These are phyloP conservation scores for Tolypocladium guangdongense DNA, from an alignment of 2,329 filamentous ascomycete genomes.

Conservation along the genomic window DNA sequence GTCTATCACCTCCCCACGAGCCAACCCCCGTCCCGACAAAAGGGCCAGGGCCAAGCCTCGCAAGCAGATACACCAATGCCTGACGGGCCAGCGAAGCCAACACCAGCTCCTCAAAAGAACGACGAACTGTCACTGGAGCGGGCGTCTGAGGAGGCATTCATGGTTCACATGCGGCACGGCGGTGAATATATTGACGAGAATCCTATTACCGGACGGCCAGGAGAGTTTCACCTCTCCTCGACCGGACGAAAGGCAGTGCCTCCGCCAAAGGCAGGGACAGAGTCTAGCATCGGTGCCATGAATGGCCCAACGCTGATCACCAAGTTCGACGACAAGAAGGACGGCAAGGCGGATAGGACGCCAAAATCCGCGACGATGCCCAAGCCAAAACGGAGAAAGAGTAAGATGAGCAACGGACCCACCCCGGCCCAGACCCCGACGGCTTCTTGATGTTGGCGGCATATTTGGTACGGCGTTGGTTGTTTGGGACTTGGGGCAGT, in stretches of 20 bases:
- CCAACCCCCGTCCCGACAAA: slow-evolving; percentile 14
- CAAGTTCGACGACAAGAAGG: slow-evolving; percentile 34
- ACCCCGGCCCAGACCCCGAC: slow-evolving; percentile 19
- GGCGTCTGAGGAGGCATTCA: slow-evolving; percentile 46
- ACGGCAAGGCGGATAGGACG: slow-evolving; percentile 33
- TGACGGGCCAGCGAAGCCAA: slow-evolving; percentile 19
- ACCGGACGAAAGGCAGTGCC: slow-evolving; percentile 40
- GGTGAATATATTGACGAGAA: slow-evolving; percentile 59
- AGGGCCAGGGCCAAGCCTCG: slow-evolving; percentile 22
- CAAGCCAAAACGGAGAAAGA: slow-evolving; percentile 38
- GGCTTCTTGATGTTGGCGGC: slow-evolving; percentile 8
- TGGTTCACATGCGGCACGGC: slow-evolving; percentile 46
- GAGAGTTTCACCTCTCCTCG: slow-evolving; percentile 53
- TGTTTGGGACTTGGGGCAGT: not conserved
- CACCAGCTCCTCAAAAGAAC: slow-evolving; percentile 21
- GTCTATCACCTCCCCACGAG: slow-evolving; percentile 32
- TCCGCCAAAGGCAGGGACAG: slow-evolving; percentile 18
- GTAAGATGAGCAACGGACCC: slow-evolving; percentile 26
- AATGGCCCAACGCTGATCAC: slow-evolving; percentile 27
- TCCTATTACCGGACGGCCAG: slow-evolving; percentile 54
- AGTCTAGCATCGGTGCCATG: slow-evolving; percentile 22
- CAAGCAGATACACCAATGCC: slow-evolving; percentile 37
- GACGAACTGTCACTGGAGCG: slow-evolving; percentile 31
- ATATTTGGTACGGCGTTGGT: not conserved
- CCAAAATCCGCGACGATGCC: slow-evolving; percentile 28